Percentiles rank a stretch among this genome's conserved stretches.
phyloP scores from a whole-genome alignment of 805 yeast species.

The Cyberlindnera misumaiensis region DNA sequence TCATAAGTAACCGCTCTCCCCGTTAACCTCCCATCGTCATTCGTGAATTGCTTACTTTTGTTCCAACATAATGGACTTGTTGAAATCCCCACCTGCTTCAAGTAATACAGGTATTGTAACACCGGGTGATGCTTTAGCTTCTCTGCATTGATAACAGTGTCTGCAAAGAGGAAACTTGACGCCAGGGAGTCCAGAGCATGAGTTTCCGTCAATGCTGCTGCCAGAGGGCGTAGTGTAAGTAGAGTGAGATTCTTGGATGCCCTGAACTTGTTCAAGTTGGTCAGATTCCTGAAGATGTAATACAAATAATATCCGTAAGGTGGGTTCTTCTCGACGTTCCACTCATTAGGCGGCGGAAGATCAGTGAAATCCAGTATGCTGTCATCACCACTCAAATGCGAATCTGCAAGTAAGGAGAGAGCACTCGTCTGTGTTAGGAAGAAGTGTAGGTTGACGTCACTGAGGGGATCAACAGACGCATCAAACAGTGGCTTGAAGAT shows the following conservation, averaged over 20 bases:
- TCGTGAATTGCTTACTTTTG: conserved; percentile 18
- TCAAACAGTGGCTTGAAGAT: conserved; percentile 29
- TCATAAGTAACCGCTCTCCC: conserved; percentile 16
- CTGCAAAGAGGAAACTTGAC: conserved; percentile 18
- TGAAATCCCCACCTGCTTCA: conserved; percentile 24
- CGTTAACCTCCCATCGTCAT: conserved; percentile 19
- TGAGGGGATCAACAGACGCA: conserved; percentile 18
- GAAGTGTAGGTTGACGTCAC: conserved; percentile 24
- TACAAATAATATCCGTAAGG: conserved; percentile 33
- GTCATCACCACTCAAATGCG: conserved; percentile 15
- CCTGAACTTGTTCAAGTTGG: conserved; percentile 19
- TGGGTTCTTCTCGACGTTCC: conserved; percentile 31
- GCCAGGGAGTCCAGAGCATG: conserved; percentile 23
- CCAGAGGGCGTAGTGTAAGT: conserved; percentile 18
- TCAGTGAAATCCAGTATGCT: conserved; percentile 15
- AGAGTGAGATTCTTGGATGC: conserved; percentile 11
- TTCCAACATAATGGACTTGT: conserved; percentile 26
- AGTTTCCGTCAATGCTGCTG: conserved; percentile 17
- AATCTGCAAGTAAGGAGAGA: conserved; percentile 26
- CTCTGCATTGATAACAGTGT: conserved; percentile 22
- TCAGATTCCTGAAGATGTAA: conserved; percentile 24
- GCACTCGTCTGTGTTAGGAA: conserved; percentile 27
- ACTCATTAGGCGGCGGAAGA: conserved; percentile 23
- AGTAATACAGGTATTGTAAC: conserved; percentile 21
- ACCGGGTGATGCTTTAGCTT: conserved; percentile 18